These are phyloP conservation scores for Rhodamnia argentea DNA, from an alignment of 345 rosid genomes.

Conservation along the genomic window DNA sequence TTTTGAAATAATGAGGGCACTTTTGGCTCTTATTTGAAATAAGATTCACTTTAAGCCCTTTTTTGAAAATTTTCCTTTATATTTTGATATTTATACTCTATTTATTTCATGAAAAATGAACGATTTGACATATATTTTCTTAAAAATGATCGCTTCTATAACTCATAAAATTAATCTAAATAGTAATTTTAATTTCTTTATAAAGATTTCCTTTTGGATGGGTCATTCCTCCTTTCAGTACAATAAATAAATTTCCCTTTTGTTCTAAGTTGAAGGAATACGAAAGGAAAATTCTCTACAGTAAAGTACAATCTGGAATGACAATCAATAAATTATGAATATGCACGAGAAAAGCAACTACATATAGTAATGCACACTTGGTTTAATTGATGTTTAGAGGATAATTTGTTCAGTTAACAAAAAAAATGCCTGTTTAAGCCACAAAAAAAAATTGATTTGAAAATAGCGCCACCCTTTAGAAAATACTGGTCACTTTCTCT, in stretches of 20 bases:
- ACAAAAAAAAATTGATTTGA: background rate
- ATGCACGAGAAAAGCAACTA: background rate
- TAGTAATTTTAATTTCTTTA: background rate
- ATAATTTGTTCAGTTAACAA: background rate
- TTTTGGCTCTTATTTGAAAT: too few relatives aligned
- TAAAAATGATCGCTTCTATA: too few relatives aligned
- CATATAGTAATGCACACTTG: background rate
- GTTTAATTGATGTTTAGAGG: background rate
- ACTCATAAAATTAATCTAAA: too few relatives aligned
- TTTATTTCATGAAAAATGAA: too few relatives aligned
- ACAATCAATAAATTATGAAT: background rate
- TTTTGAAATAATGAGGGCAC: too few relatives aligned
- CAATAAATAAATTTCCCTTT: background rate
- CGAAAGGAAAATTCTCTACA: background rate
- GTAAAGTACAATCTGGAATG: background rate
- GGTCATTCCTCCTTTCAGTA: background rate
- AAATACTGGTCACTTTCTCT: background rate
- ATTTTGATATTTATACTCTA: too few relatives aligned
- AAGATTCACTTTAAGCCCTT: too few relatives aligned
- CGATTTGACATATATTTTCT: too few relatives aligned
- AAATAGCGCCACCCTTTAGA: background rate
- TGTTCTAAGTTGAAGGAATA: background rate
- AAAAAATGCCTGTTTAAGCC: background rate
- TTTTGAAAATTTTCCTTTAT: too few relatives aligned
- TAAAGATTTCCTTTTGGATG: background rate